A percentile compares a stretch with the other conserved stretches of the same genome.
phyloP scores from a whole-genome alignment of 2,329 filamentous ascomycete species.

The Phialophora verrucosa region DNA sequence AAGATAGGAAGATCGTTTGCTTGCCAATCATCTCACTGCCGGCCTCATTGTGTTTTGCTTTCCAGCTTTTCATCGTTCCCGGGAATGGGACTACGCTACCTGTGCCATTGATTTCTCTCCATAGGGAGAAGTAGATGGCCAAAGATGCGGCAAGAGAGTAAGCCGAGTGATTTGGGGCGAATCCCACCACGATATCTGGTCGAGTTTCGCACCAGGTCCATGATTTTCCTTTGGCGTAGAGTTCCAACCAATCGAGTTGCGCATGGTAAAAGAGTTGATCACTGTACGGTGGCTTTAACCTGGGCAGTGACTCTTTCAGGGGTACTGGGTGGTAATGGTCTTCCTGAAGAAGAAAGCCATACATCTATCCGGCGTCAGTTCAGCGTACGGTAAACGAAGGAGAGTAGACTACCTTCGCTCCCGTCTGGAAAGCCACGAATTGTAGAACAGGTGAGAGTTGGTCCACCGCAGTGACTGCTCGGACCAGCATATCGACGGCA shows the following conservation, averaged over 20 bases:
- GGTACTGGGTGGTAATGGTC: conserved; percentile 39
- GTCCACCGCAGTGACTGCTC: not conserved
- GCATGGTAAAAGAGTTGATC: conserved; percentile 44
- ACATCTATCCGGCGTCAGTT: not conserved
- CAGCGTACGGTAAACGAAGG: too few relatives aligned
- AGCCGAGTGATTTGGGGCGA: not conserved
- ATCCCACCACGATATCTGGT: not conserved
- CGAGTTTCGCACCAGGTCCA: not conserved
- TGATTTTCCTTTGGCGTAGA: conserved; percentile 3
- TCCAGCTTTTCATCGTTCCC: conserved; percentile 31
- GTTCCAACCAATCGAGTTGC: conserved; percentile 38
- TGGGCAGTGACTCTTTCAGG: conserved; percentile 42
- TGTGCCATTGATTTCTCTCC: not conserved
- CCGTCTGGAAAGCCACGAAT: not conserved
- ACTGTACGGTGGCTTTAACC: conserved; percentile 41
- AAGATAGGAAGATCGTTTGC: conserved; percentile 42
- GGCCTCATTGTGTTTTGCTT: conserved; percentile 40
- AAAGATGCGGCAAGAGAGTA: not conserved
- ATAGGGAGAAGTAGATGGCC: not conserved
- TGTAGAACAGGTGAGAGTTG: not conserved
- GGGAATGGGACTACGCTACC: not conserved
- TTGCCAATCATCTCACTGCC: conserved; percentile 42
- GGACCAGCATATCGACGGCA: not conserved
- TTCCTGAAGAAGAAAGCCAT: not conserved
- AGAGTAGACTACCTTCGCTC: not conserved